Conservation (phyloP, 1,139 yeast species). For the Suhomyces ambrosiae region DNA sequence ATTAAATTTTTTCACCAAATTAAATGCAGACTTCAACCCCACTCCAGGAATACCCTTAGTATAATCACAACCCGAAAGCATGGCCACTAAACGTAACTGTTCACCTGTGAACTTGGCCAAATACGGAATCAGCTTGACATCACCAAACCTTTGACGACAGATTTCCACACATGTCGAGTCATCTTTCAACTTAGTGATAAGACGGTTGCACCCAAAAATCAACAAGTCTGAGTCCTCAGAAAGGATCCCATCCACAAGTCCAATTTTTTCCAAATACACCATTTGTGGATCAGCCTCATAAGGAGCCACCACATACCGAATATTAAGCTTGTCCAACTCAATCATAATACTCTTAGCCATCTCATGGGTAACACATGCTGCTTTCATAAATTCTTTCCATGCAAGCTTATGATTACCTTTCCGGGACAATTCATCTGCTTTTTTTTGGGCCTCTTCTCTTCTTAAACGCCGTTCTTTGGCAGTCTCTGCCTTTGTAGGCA, state of each 20-base stretch:
- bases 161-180: constrained; percentile 76
- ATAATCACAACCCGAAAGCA: constrained; percentile 94
- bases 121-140: constrained; percentile 48
- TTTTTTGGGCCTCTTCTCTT: constrained; percentile 58
- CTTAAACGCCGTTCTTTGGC: constrained; percentile 62
- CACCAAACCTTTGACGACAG: constrained; percentile 51
- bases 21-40: constrained; percentile 79
- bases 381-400: constrained; percentile 68
- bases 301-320: constrained; percentile 89
- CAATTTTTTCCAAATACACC: constrained; percentile 80
- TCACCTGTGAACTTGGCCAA: constrained; percentile 50
- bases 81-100: constrained; percentile 77
- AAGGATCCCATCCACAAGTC: constrained; percentile 79
- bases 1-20: constrained; percentile 53
- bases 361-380: constrained; percentile 84
- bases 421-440: constrained; percentile 52
- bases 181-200: constrained; percentile 82
- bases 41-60: constrained; percentile 82
- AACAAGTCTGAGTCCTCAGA: constrained; percentile 95
- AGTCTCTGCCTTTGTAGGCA: constrained; percentile 78
- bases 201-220: constrained; percentile 77
- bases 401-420: constrained; percentile 64
- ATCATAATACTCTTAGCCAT: constrained; percentile 89
- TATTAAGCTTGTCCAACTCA: constrained; percentile 57
- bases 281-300: constrained; percentile 98